Evolutionary conservation across 208 protist species (phyloP).

Genomic region (Trypanosomatidae sp.): DNA sequence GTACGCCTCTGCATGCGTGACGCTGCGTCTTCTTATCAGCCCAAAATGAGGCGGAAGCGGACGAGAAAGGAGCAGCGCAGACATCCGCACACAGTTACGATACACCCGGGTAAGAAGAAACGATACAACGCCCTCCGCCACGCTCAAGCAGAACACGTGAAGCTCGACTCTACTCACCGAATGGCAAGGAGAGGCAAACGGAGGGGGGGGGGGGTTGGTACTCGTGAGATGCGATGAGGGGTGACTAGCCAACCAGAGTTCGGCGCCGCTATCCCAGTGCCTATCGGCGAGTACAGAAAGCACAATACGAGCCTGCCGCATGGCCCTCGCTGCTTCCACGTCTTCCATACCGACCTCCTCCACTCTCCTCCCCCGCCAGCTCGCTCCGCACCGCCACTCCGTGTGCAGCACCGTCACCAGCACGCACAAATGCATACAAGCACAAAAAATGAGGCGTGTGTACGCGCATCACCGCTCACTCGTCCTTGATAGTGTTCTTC

Average conservation of each 20-base stretch:
- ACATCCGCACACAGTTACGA: neutral
- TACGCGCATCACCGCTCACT: constrained; percentile 28
- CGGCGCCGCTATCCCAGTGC: neutral
- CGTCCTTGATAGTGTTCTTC: constrained; percentile 90
- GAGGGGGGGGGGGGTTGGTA: neutral
- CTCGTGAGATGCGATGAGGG: neutral
- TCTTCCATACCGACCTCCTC: neutral
- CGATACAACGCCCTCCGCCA: neutral
- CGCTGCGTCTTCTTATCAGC: neutral
- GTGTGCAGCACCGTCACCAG: neutral
- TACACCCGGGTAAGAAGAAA: neutral
- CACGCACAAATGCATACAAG: neutral
- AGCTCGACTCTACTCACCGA: neutral
- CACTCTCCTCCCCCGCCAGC: too few relatives aligned
- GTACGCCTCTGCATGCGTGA: neutral
- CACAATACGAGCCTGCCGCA: neutral
- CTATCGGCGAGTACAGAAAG: neutral
- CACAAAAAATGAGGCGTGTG: neutral
- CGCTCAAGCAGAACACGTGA: neutral
- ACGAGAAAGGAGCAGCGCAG: neutral
- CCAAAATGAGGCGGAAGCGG: neutral
- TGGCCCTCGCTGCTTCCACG: neutral
- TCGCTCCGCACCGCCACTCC: neutral
- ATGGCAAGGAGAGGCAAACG: neutral
- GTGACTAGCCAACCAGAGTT: neutral